phyloP scores from a whole-genome alignment of 164 flowering plant species.

The Berberis thunbergii region DNA sequence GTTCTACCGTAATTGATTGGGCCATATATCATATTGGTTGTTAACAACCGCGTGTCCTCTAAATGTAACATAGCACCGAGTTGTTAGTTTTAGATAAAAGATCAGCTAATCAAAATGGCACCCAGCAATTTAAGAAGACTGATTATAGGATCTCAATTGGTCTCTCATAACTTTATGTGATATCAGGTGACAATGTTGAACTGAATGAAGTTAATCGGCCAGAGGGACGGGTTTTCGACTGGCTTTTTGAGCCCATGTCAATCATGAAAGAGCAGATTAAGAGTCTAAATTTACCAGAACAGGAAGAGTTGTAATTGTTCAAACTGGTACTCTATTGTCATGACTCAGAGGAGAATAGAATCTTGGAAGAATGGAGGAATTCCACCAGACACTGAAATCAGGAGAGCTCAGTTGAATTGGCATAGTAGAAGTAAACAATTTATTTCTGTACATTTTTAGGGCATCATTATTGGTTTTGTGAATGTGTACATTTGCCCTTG shows the following conservation, averaged over 20 bases:
- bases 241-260: constrained; percentile 38
- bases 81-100: no score
- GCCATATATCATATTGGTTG: no score
- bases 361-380: constrained; percentile 34
- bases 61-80: no score
- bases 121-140: no score
- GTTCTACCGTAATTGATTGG: no score
- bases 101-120: no score
- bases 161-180: background rate
- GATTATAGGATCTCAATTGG: background rate
- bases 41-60: no score
- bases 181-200: constrained; percentile 29
- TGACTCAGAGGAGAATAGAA: constrained; percentile 18
- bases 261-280: constrained; percentile 31
- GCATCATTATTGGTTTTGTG: background rate
- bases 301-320: constrained; percentile 21
- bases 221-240: constrained; percentile 36
- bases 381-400: constrained; percentile 28
- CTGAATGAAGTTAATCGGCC: constrained; percentile 30
- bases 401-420: constrained; percentile 33
- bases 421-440: constrained; percentile 25
- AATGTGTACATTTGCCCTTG: no score
- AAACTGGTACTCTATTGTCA: constrained; percentile 23
- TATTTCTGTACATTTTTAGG: background rate
- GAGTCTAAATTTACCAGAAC: constrained; percentile 16